Base-by-base conservation (phyloP, 2,329 filamentous ascomycete species). In the Claviceps africana region DNA sequence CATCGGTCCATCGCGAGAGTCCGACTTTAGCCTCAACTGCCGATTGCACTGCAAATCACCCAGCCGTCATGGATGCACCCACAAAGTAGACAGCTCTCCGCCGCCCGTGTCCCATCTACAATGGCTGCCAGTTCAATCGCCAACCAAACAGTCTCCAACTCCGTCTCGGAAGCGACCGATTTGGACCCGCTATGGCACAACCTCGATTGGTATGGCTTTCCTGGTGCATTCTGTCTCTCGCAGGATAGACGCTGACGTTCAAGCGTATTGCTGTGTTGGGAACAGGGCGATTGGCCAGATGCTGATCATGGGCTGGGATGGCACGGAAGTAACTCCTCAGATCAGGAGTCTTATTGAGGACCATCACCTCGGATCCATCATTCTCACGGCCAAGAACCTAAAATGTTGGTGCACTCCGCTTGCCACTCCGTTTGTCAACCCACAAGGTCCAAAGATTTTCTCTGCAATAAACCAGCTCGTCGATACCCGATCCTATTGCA, bases 231-330 rank as follows among this genome's bases (percentile, higher is more conserved):
- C 17, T 19, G 25, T n/a, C 15, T 37, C 5, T 37, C 13, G 31
- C 10, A 3, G 17, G 25, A 47, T 33, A 46, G 21, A 40, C 21
- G 50, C 54, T 56, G 49, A 54, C 51, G 15, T 21, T 28, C 45
- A 17, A 11, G 35, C 35, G 48, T 47, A 19, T 13, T 2, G 11
- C 22, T 44, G 43, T 22, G 15, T 45, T n/a, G 59, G 42, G 15
- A 47, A 55, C 62, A 83, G 80, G 75, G 78, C 79, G 55, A 82
- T 88, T 72, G 85, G 85, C 55, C 85, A 88, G 73, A 78, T 83
- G 72, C 75, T 88, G 67, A 84, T 86, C 66, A 87, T 89, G 83
- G 86, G 86, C 65, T 94, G 88, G 75, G 86, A 93, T 73, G 87
- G 87, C 55, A 88, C 85, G 52, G 79, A 86, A 65, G 83, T 93